A percentile compares a stretch with the other conserved stretches of the same genome.
Conservation (phyloP, 352 stramenopile genomes). For the Peronospora destructor region DNA sequence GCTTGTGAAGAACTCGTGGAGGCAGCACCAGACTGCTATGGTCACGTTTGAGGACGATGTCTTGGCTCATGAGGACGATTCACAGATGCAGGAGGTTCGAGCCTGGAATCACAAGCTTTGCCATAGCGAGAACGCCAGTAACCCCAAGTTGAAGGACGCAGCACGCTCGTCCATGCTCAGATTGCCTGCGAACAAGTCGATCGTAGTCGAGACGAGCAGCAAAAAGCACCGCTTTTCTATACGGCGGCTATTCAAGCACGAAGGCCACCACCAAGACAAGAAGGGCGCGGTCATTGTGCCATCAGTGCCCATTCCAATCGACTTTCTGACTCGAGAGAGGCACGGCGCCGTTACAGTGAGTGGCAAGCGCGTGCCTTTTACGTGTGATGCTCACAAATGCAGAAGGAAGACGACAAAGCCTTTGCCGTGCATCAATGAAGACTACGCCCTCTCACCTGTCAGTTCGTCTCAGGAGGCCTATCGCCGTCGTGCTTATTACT, state of each 20-base stretch:
- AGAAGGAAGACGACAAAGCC: constrained; percentile 16
- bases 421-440: constrained; percentile 28
- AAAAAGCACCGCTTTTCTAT: constrained; percentile 32
- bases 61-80: constrained; percentile 4
- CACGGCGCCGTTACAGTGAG: constrained; percentile 34
- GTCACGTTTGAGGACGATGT: background rate
- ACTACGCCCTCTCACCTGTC: constrained; percentile 16
- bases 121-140: constrained; percentile 7
- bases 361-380: constrained; percentile 36
- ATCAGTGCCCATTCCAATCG: constrained; percentile 25
- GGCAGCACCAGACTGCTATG: constrained; percentile 11
- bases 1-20: constrained; percentile 19
- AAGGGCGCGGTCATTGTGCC: constrained; percentile 8
- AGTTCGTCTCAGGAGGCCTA: constrained; percentile 31
- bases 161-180: constrained; percentile 2
- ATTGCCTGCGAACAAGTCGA: background rate
- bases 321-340: constrained; percentile 30
- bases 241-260: constrained; percentile 26
- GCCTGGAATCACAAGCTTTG: constrained; percentile 26
- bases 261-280: constrained; percentile 11
- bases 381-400: constrained; percentile 27
- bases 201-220: constrained; percentile 20
- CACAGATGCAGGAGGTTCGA: constrained; percentile 12
- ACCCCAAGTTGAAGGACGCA: constrained; percentile 6
- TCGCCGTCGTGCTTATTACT: constrained; percentile 36